Evolutionary conservation across 2,329 filamentous ascomycete species (phyloP), one percentile per base, ranked within the genome.

Genomic region (Sporothrix brasiliensis): DNA sequence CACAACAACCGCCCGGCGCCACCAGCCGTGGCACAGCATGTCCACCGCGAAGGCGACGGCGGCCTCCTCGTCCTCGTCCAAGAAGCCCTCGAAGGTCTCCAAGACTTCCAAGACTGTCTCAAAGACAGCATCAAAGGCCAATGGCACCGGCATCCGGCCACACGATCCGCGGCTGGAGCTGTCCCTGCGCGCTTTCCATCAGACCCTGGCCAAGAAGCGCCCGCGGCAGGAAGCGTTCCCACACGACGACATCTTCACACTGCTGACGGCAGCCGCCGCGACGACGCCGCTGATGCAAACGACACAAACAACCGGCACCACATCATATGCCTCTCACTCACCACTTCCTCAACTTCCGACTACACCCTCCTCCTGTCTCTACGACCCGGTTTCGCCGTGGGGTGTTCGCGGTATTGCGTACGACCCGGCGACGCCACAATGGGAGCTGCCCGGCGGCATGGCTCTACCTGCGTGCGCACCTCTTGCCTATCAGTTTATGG

Each of bases 371-470:
- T 39, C 50, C 9, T 47, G 34, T 21, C 61, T 58, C 1, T 73
- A 72, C 56, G 68, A 74, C 47, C 72, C 73, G 0, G 52, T 61
- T 19, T 72, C 69, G 24, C 73, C 73, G 3, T 74, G 73, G 73
- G 72, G 72, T 14, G 61, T 69, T 13, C 41, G 11, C 3, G 71
- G 71, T 54, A 70, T 72, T 10, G 47, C 44, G 4, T 74, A 74
- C 47, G 71, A 74, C 53, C 73, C 73, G 7, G 60, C 53, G 13
- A 70, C 69, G 44, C 73, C 73, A 0, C 58, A 63, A 63, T 63
- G 58, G 58, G 21, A 39, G 13, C 63, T 63, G 24, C 24, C 70
- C 24, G 68, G 39, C 63, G 67, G 68, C 47, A 56, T 30, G 11
- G 44, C 58, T 0, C n/a, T 41, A 2, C 10, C 60, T 19, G 19